phyloP scores from a whole-genome alignment of 805 yeast species.

The Yarrowia keelungensis region DNA sequence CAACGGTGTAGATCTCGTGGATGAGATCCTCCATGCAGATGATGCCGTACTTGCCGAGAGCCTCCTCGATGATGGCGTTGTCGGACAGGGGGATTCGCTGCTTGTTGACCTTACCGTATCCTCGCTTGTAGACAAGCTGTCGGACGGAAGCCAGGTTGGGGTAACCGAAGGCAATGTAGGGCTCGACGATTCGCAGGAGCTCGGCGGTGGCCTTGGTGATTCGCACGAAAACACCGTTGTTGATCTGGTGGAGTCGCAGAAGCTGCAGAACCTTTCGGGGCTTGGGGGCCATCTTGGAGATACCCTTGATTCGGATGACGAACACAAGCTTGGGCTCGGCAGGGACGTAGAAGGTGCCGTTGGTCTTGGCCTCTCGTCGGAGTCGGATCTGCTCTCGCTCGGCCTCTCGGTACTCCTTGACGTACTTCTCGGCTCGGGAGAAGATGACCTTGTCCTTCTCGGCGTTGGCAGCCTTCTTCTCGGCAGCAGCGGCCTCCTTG shows the following conservation, averaged over 20 bases:
- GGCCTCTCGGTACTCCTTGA: slow-evolving; percentile 90
- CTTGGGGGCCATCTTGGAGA: slow-evolving; percentile 97
- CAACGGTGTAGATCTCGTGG: slow-evolving; percentile 83
- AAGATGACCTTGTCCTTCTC: slow-evolving; percentile 62
- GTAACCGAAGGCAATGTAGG: slow-evolving; percentile 83
- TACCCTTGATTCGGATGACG: slow-evolving; percentile 99
- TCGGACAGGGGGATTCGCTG: slow-evolving; percentile 77
- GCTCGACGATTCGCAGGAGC: slow-evolving; percentile 78
- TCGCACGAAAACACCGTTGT: slow-evolving; percentile 80
- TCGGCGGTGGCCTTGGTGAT: slow-evolving; percentile 81
- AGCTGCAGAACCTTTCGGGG: slow-evolving; percentile 96
- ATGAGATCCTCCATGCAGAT: slow-evolving; percentile 77
- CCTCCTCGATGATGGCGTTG: slow-evolving; percentile 72
- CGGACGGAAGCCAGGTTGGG: slow-evolving; percentile 76
- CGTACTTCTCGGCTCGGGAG: slow-evolving; percentile 96
- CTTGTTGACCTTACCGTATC: slow-evolving; percentile 81
- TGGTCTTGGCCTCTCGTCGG: slow-evolving; percentile 92
- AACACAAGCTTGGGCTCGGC: slow-evolving; percentile 95
- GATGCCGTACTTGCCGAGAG: slow-evolving; percentile 77
- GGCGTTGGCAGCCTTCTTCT: slow-evolving; percentile 48
- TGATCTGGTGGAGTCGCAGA: slow-evolving; percentile 78
- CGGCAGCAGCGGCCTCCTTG: slow-evolving; percentile 59
- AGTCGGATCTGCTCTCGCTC: slow-evolving; percentile 84
- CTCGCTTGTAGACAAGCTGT: slow-evolving; percentile 81
- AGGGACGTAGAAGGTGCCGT: slow-evolving; percentile 90